These are phyloP conservation scores for Calonectria hongkongensis DNA, from an alignment of 2,329 filamentous ascomycete species.

Conservation along the genomic window DNA sequence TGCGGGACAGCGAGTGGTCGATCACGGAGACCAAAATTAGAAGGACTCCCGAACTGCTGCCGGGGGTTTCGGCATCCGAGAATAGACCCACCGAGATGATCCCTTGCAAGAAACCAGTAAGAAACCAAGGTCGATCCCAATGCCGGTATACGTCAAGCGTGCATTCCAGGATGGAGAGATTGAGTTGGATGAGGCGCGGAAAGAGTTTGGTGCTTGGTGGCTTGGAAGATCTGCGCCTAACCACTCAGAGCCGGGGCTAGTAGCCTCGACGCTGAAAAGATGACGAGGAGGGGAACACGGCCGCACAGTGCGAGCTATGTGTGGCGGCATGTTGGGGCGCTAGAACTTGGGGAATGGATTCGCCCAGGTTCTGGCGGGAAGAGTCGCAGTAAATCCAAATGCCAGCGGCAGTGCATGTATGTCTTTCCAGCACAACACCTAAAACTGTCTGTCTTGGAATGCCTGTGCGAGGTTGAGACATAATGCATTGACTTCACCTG, in stretches of 20 bases:
- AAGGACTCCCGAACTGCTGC: constrained; percentile 6
- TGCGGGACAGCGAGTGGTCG: neutral
- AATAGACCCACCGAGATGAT: constrained; percentile 1
- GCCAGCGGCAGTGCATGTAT: constrained; percentile 3
- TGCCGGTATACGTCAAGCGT: constrained; percentile 28
- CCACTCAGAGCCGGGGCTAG: constrained; percentile 18
- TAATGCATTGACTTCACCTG: constrained; percentile 20
- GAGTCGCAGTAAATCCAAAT: neutral
- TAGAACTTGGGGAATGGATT: neutral
- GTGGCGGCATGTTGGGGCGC: constrained; percentile 22
- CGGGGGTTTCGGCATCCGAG: constrained; percentile 26
- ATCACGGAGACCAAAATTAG: neutral
- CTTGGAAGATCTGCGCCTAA: constrained; percentile 24
- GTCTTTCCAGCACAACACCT: neutral
- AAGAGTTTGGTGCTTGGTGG: constrained; percentile 31
- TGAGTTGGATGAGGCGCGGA: constrained; percentile 20
- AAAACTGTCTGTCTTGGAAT: constrained; percentile 10
- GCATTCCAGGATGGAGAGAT: constrained; percentile 27
- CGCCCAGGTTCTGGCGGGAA: neutral
- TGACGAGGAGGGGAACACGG: constrained; percentile 8
- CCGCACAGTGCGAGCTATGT: constrained; percentile 49
- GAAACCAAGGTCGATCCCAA: constrained; percentile 27
- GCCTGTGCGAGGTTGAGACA: constrained; percentile 1
- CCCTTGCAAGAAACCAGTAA: constrained; percentile 18
- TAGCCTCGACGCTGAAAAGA: constrained; percentile 22